A percentile compares a stretch with the other conserved stretches of the same genome.
phyloP scores from a whole-genome alignment of 2,329 filamentous ascomycete species.

The Botrytis elliptica region DNA sequence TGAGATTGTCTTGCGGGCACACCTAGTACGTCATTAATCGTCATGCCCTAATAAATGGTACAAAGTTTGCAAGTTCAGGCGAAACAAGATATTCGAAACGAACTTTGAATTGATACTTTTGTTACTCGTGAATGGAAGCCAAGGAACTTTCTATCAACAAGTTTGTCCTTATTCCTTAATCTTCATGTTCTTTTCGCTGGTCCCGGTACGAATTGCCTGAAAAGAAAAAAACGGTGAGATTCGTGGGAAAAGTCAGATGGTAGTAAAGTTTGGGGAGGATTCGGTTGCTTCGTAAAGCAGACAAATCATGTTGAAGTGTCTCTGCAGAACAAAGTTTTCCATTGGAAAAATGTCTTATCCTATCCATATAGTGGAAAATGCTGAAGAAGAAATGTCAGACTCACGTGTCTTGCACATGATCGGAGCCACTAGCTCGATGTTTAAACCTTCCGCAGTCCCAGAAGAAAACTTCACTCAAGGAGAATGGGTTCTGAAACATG shows the following conservation, averaged over 20 bases:
- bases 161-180: neutral
- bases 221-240: neutral
- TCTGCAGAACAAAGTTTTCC: neutral
- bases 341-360: neutral
- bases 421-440: neutral
- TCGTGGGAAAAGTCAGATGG: neutral
- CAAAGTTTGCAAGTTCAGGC: neutral
- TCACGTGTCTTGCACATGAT: neutral
- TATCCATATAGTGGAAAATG: neutral
- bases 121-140: neutral
- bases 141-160: neutral
- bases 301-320: neutral
- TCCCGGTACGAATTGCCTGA: neutral
- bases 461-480: neutral
- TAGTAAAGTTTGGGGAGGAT: neutral
- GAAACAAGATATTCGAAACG: neutral
- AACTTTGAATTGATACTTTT: neutral
- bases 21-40: neutral
- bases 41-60: neutral
- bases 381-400: neutral
- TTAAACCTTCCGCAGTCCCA: neutral
- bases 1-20: neutral
- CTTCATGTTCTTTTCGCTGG: no score
- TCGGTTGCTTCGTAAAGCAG: no score
- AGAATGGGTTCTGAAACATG: neutral